phyloP scores from a whole-genome alignment of 164 flowering plant genomes.

The Vitis riparia region DNA sequence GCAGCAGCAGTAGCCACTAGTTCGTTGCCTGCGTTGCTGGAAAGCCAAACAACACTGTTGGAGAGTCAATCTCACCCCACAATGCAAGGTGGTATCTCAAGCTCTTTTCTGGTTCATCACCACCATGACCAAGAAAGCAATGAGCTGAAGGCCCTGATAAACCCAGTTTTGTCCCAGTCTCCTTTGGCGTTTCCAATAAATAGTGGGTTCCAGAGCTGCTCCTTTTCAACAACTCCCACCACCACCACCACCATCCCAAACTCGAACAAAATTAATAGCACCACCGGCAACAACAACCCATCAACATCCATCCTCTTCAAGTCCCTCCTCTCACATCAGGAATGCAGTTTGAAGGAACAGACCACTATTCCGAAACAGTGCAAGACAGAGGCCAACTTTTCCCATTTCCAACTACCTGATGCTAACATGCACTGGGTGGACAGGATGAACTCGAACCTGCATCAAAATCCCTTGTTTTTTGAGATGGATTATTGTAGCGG shows the following conservation, averaged over 20 bases:
- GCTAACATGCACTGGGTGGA: slow-evolving; percentile 21
- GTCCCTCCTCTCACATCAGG: slow-evolving; percentile 39
- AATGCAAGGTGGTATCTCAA: slow-evolving; percentile 9
- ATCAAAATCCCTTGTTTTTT: slow-evolving; percentile 27
- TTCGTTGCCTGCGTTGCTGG: slow-evolving; percentile 34
- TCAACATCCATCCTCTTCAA: slow-evolving; percentile 30
- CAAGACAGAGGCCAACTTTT: slow-evolving; percentile 37
- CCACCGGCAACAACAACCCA: slow-evolving; percentile 13
- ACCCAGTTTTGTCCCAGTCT: slow-evolving; percentile 19
- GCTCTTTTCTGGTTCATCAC: slow-evolving; percentile 11
- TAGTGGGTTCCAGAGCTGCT: slow-evolving; percentile 13
- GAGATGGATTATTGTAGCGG: slow-evolving; percentile 26
- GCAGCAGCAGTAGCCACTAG: neutral
- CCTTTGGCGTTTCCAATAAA: slow-evolving; percentile 7
- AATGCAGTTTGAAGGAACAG: slow-evolving; percentile 13
- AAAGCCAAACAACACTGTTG: slow-evolving; percentile 18
- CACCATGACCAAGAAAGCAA: slow-evolving; percentile 10
- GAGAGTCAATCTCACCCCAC: slow-evolving; percentile 17
- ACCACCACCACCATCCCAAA: neutral
- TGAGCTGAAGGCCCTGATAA: slow-evolving; percentile 24
- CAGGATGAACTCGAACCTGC: slow-evolving; percentile 19
- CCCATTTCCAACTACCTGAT: slow-evolving; percentile 26
- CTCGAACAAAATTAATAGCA: neutral
- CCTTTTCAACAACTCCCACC: slow-evolving; percentile 11
- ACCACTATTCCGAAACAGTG: slow-evolving; percentile 34